These are phyloP conservation scores for Aspergillus hiratsukae DNA, from an alignment of 2,329 filamentous ascomycete species.

Conservation along the genomic window DNA sequence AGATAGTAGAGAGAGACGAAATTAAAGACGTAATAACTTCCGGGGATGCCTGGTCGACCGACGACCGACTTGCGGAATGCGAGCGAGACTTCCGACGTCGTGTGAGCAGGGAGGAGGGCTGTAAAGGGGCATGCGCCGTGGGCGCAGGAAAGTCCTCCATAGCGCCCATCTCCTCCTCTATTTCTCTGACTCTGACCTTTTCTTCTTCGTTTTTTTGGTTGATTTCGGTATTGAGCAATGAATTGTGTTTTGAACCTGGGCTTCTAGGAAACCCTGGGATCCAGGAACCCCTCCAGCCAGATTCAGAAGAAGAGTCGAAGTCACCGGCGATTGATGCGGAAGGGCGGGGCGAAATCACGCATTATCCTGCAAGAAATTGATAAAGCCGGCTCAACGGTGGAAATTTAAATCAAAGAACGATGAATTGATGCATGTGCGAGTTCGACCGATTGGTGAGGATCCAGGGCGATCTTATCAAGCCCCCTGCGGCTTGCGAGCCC, in stretches of 20 bases:
- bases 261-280: neutral
- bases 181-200: slow-evolving; percentile 6
- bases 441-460: neutral
- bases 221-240: neutral
- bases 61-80: slow-evolving; percentile 25
- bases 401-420: slow-evolving; percentile 1
- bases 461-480: slow-evolving; percentile 6
- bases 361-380: neutral
- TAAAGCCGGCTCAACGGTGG: neutral
- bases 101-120: slow-evolving; percentile 28
- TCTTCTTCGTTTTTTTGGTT: neutral
- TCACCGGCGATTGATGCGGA: neutral
- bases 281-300: neutral
- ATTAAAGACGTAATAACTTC: slow-evolving; percentile 57
- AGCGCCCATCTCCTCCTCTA: slow-evolving; percentile 19
- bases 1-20: slow-evolving; percentile 57
- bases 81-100: slow-evolving; percentile 45
- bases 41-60: slow-evolving; percentile 41
- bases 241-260: neutral
- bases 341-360: neutral
- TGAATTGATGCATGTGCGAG: slow-evolving; percentile 1
- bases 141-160: slow-evolving; percentile 24
- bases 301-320: neutral
- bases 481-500: slow-evolving; percentile 15
- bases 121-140: slow-evolving; percentile 22